Conservation (phyloP, 345 rosid species). For the Salix viminalis region DNA sequence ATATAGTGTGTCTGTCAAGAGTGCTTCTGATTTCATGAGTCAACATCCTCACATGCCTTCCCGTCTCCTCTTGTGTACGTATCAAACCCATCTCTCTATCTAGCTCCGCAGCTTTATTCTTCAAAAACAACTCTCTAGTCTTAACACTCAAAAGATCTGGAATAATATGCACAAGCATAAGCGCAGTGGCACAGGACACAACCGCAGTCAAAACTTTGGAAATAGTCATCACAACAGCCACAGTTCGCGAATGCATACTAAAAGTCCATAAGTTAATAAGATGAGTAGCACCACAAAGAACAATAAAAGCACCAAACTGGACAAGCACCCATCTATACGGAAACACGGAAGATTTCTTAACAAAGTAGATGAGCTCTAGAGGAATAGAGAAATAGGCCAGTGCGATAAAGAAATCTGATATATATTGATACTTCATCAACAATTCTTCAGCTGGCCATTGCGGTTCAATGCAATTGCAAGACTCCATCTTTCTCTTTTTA, state of each 20-base stretch:
- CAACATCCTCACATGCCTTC: conserved; percentile 94
- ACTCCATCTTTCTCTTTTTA: conserved; percentile 45
- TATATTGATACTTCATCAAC: conserved; percentile 93
- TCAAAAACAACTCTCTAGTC: conserved; percentile 81
- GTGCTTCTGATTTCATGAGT: conserved; percentile 96
- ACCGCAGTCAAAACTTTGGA: conserved; percentile 79
- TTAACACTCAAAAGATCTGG: conserved; percentile 91
- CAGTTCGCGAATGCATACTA: conserved; percentile 58
- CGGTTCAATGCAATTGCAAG: conserved; percentile 89
- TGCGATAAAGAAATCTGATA: conserved; percentile 97
- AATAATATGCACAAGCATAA: conserved; percentile 97
- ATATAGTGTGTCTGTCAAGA: conserved; percentile 86
- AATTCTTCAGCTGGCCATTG: conserved; percentile 93
- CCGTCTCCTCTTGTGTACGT: conserved; percentile 95
- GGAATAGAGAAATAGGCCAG: conserved; percentile 97
- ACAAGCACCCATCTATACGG: conserved; percentile 99
- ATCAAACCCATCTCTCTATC: conserved; percentile 98
- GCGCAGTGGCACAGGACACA: conserved; percentile 89
- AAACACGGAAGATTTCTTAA: conserved; percentile 87
- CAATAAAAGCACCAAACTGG: conserved; percentile 98
- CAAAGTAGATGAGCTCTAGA: conserved; percentile 88
- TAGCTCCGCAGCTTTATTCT: conserved; percentile 94
- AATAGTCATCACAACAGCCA: conserved; percentile 75
- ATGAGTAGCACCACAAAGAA: conserved; percentile 97
- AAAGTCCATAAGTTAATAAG: conserved; percentile 96